Evolutionary conservation across 139 green algal genomes (phyloP).

Genomic region (Micromonas commoda): DNA sequence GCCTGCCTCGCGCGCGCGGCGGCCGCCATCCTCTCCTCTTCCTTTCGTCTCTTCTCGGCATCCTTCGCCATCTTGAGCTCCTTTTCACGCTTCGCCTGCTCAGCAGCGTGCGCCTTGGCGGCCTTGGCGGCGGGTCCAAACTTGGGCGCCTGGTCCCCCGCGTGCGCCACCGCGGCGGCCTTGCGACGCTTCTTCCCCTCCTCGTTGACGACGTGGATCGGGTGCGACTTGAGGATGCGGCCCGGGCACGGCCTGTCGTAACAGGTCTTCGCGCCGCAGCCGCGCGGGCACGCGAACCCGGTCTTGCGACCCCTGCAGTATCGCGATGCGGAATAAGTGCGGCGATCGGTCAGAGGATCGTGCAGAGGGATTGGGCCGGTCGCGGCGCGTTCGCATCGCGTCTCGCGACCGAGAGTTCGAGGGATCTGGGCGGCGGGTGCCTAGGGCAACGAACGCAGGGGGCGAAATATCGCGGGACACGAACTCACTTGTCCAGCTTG

Average conservation of each 20-base stretch:
- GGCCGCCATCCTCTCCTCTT: not conserved
- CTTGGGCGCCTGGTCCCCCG: not conserved
- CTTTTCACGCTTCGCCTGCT: too few species aligned
- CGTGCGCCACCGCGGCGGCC: constrained; percentile 20
- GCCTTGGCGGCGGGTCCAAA: not conserved
- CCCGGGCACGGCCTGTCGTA: constrained; percentile 60
- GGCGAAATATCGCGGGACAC: too few species aligned
- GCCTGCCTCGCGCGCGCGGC: not conserved
- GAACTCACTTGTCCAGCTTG: constrained; percentile 54
- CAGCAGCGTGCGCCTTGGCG: too few species aligned
- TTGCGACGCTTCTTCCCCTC: constrained; percentile 62
- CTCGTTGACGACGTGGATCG: constrained; percentile 65
- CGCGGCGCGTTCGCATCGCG: too few species aligned
- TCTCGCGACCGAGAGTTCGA: too few species aligned
- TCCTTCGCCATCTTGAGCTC: too few species aligned
- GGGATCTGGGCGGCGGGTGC: too few species aligned
- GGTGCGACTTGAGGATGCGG: constrained; percentile 71
- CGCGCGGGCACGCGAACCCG: constrained; percentile 78
- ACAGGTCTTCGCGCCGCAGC: constrained; percentile 61
- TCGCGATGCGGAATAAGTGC: not conserved
- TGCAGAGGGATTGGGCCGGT: too few species aligned
- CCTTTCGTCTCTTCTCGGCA: not conserved
- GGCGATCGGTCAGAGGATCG: not conserved
- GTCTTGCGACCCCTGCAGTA: constrained; percentile 75
- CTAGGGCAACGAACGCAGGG: too few species aligned